A percentile compares a stretch with the other conserved stretches of the same genome.
Evolutionary conservation across 306 rosid species (phyloP).

Genomic region (Rosa rugosa): DNA sequence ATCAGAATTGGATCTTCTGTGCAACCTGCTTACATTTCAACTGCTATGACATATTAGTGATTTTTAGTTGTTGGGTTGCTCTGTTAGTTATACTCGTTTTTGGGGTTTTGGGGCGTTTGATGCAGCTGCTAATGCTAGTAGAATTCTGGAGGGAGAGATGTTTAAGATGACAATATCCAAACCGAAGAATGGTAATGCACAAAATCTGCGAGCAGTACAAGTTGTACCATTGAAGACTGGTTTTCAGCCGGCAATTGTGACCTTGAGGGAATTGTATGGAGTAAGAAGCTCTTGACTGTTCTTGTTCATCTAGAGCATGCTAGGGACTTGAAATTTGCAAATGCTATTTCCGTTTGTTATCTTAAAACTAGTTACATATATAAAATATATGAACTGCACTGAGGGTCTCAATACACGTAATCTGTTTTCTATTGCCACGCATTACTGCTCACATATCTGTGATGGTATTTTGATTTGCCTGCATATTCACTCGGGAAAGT

Average conservation of each 20-base stretch:
- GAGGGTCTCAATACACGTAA: neutral
- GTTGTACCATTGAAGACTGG: constrained; percentile 49
- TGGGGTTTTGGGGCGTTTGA: constrained; percentile 11
- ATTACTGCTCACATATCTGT: neutral
- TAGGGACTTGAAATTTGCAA: neutral
- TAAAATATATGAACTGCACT: neutral
- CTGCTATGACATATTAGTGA: neutral
- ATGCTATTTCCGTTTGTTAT: neutral
- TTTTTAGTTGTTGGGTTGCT: neutral
- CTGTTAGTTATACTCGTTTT: neutral
- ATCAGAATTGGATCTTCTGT: neutral
- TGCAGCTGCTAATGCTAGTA: constrained; percentile 42
- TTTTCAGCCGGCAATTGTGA: constrained; percentile 56
- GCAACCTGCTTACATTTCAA: neutral
- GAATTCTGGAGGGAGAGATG: constrained; percentile 70
- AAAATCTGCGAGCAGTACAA: constrained; percentile 41
- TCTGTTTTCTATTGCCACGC: neutral
- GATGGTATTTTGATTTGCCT: neutral
- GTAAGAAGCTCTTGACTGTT: constrained; percentile 27
- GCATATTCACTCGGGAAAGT: neutral
- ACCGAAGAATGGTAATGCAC: constrained; percentile 57
- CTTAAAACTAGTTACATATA: neutral
- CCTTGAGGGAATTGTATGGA: constrained; percentile 44
- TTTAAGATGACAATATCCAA: constrained; percentile 51
- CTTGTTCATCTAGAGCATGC: neutral